Conservation (phyloP, 495 filamentous ascomycete species). For the Podospora pseudopauciseta region DNA sequence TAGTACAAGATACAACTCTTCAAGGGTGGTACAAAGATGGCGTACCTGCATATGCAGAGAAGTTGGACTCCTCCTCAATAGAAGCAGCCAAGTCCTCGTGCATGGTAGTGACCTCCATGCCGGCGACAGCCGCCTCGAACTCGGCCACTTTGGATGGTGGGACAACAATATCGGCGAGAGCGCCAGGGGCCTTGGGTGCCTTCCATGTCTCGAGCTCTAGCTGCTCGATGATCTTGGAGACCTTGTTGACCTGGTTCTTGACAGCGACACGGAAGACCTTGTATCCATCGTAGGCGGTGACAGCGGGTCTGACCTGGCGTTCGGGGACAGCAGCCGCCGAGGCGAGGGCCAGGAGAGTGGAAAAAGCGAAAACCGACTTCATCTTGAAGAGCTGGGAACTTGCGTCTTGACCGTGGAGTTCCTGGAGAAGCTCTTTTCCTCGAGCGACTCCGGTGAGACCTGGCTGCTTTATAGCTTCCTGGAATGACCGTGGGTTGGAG, state of each 20-base stretch:
- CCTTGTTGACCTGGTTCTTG: constrained; percentile 23
- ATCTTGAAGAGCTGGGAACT: constrained; percentile 5
- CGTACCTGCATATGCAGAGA: constrained; percentile 25
- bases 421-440: background rate
- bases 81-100: constrained; percentile 32
- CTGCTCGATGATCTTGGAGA: constrained; percentile 25
- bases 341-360: constrained; percentile 13
- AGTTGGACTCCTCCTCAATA: constrained; percentile 26
- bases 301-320: background rate
- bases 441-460: background rate
- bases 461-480: background rate
- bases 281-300: constrained; percentile 29
- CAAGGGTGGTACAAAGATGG: background rate
- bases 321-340: constrained; percentile 15
- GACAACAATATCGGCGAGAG: constrained; percentile 31
- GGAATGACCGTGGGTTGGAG: background rate
- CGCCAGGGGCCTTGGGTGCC: constrained; percentile 24
- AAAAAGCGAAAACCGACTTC: constrained; percentile 16
- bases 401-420: background rate
- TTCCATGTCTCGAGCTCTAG: constrained; percentile 33
- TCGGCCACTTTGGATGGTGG: constrained; percentile 24
- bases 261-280: constrained; percentile 31
- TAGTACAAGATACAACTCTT: background rate
- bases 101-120: constrained; percentile 25
- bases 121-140: constrained; percentile 24